Base-by-base conservation (phyloP, 1,284 basidiomycete species). In the Trichosporon coremiiforme region DNA sequence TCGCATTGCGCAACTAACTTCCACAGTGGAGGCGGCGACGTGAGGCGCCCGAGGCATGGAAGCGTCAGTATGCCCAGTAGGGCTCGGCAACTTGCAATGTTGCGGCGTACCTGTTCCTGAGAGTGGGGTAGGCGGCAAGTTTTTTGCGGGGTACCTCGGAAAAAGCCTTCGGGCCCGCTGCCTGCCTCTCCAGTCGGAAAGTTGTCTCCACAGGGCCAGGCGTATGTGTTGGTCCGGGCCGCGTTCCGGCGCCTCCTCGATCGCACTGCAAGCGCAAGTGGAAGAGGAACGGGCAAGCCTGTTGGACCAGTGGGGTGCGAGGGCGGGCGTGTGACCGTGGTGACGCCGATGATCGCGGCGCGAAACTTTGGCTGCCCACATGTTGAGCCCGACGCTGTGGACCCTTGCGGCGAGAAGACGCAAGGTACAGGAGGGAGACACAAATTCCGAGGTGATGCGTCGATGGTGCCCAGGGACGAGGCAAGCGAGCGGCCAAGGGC, bases 111-210 rank as follows among this genome's bases (percentile, higher is more conserved):
- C 41, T 45, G 41, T 15, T 45, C 36, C 36, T 38, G 36, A 38
- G 15, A 10, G 41, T 45, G 41, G 41, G 41, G 41, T 10, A 38
- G 36, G n/a, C n/a, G n/a, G n/a, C n/a, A n/a, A n/a, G n/a, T 22
- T 22, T 53, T 53, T 53, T 25, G 50, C 50, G 50, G 50, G 50
- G 50, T 53, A 20, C 7, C 50, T 53, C 50, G 50, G 50, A 53
- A 53, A 53, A 53, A 53, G 50, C 6, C 20, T 25, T 17, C 50
- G 25, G 50, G 13, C 17, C 20, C 50, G 15, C 17, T 53, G 50
- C 50, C 22, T 22, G 20, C 8, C 50, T 20, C 20, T 53, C 20
- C 50, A 22, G 8, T 10, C 8, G 36, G 36, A 38, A 12, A 38
- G 36, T 2, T 10, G 22, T 20, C 8, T 29, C 1, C 4, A 55